phyloP scores from a whole-genome alignment of 2,329 filamentous ascomycete species.

The Ophiostoma ips region DNA sequence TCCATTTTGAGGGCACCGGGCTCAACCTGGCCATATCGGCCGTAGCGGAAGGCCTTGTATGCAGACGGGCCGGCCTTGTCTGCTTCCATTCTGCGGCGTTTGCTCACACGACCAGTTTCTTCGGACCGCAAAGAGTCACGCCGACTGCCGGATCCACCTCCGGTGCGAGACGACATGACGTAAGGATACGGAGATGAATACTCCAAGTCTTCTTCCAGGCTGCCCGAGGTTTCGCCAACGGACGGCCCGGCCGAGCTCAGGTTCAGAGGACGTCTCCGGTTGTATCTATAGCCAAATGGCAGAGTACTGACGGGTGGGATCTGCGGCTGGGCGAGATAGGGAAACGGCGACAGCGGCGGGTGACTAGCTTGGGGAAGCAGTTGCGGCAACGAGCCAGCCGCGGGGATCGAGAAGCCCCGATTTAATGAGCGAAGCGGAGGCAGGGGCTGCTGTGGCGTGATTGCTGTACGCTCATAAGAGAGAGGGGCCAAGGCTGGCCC shows the following conservation, averaged over 20 bases:
- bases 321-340: slow-evolving; percentile 9
- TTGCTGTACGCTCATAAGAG: not conserved
- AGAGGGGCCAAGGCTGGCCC: slow-evolving; percentile 6
- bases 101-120: slow-evolving; percentile 34
- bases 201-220: not conserved
- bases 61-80: slow-evolving; percentile 35
- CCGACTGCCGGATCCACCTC: slow-evolving; percentile 1
- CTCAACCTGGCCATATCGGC: slow-evolving; percentile 75
- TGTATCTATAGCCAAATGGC: slow-evolving; percentile 2
- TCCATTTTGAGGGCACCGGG: slow-evolving; percentile 73
- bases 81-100: slow-evolving; percentile 56
- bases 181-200: not conserved
- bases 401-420: not conserved
- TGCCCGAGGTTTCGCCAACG: not conserved
- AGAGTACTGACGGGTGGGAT: slow-evolving; percentile 21
- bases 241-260: not conserved
- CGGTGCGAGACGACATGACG: slow-evolving; percentile 3
- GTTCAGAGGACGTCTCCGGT: not conserved
- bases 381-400: not conserved
- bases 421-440: slow-evolving; percentile 8
- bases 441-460: not conserved
- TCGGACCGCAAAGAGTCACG: slow-evolving; percentile 8
- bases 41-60: slow-evolving; percentile 58
- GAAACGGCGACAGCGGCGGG: not conserved
- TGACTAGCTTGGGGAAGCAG: not conserved